phyloP scores from a whole-genome alignment of 345 rosid species.

The Clausena lansium region DNA sequence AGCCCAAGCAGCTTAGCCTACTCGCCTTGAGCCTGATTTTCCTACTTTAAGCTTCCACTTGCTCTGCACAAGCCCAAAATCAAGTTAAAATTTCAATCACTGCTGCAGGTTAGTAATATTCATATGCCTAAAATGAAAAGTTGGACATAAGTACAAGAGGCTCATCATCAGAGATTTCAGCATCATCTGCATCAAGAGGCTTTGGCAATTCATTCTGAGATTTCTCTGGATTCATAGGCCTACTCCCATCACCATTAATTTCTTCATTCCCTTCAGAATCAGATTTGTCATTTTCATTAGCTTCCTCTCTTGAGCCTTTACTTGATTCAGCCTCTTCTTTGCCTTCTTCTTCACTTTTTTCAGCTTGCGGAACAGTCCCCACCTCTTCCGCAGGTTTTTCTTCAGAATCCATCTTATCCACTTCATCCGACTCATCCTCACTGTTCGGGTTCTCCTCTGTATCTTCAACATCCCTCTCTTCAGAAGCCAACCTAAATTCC shows the following conservation, averaged over 20 bases:
- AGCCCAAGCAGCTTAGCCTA: conserved; percentile 23
- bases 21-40: conserved; percentile 46
- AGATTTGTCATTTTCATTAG: conserved; percentile 31
- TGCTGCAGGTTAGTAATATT: not conserved
- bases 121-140: conserved; percentile 13
- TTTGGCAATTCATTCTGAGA: conserved; percentile 14
- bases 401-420: conserved; percentile 46
- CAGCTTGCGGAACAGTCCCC: conserved; percentile 30
- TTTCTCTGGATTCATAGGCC: conserved; percentile 24
- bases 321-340: conserved; percentile 36
- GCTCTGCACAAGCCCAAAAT: conserved; percentile 53
- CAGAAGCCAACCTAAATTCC: conserved; percentile 37
- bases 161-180: conserved; percentile 79
- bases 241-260: conserved; percentile 27
- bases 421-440: conserved; percentile 42
- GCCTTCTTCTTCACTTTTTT: conserved; percentile 37
- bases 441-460: conserved; percentile 29
- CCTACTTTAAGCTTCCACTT: conserved; percentile 64
- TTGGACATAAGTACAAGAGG: conserved; percentile 63
- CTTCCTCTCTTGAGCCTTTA: conserved; percentile 40
- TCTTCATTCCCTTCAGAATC: conserved; percentile 45
- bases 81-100: conserved; percentile 1
- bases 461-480: conserved; percentile 36
- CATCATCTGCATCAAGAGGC: conserved; percentile 30
- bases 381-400: conserved; percentile 29